Conservation (phyloP, 2,329 filamentous ascomycete genomes). For the Geosmithia flava region DNA sequence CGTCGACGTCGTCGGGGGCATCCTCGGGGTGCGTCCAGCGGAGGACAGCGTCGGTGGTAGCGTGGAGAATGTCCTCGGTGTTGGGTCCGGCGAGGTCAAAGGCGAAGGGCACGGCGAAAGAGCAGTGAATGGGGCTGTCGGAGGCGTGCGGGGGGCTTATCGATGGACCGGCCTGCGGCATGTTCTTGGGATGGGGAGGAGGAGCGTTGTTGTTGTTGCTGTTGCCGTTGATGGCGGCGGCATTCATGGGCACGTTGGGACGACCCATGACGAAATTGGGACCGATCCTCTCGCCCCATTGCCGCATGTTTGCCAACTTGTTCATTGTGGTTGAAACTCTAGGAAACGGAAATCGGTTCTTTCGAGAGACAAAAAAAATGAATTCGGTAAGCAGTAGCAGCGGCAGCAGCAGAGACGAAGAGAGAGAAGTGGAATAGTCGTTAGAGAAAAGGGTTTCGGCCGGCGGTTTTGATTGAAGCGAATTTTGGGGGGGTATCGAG, state of each 20-base stretch:
- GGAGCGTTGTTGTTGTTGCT: conserved; percentile 36
- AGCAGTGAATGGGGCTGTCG: conserved; percentile 76
- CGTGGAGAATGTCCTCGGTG: conserved; percentile 87
- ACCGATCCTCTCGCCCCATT: conserved; percentile 59
- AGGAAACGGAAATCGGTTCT: conserved; percentile 6
- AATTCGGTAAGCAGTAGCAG: conserved; percentile 12
- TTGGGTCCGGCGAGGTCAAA: conserved; percentile 88
- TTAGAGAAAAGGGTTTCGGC: conserved; percentile 3
- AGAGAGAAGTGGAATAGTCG: no score
- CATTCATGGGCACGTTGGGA: conserved; percentile 32
- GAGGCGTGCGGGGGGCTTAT: conserved; percentile 57
- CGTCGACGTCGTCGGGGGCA: conserved; percentile 70
- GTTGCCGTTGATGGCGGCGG: conserved; percentile 11
- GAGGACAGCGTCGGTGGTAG: conserved; percentile 74
- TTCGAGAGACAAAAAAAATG: conserved; percentile 11
- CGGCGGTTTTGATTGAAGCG: not conserved
- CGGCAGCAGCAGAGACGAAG: conserved; percentile 5
- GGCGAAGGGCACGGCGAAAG: conserved; percentile 94
- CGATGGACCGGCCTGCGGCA: conserved; percentile 37
- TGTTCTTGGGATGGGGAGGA: conserved; percentile 45
- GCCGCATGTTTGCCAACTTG: conserved; percentile 60
- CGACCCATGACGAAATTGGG: conserved; percentile 55
- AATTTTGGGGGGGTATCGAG: conserved; percentile 7
- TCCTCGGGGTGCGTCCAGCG: conserved; percentile 91
- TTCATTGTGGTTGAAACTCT: conserved; percentile 41